Base-by-base conservation (phyloP, 1,284 basidiomycete species). In the Austroboletus novae-zelandiae region DNA sequence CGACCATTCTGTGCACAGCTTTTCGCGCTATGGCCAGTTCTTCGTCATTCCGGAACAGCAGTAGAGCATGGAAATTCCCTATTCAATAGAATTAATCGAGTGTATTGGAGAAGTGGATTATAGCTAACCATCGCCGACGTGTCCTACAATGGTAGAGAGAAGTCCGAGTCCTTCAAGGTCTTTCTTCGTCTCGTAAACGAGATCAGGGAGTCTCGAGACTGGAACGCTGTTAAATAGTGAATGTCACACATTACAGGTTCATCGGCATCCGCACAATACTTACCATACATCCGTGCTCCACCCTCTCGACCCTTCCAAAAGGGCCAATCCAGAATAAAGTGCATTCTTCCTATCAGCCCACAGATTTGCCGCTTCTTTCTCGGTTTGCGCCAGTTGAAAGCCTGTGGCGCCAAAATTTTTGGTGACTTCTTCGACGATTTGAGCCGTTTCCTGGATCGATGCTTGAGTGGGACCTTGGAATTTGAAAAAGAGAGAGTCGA, bases 281-380 rank as follows among this genome's bases (percentile, higher is more conserved):
- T 51, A 91, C 89, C 90, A 92, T 40, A 92, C 89, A 70, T 95
- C 93, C 15, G 93, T 95, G 17, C 82, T 77, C 86, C 89, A 92
- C 2, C 83, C 86, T 50, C 74, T 79, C 2, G 75, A 70, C 6
- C 83, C 84, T 8, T 83, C 81, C n/a, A 81, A 68, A 34, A 88
- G 66, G 46, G 85, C 83, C 60, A 92, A 61, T 2, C 84, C 81
- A 9, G 81, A 77, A 73, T 84, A 91, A 36, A 87, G 74, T 9
- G 88, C 91, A 45, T 89, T 89, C 75, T 97, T 98, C 41, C 95
- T 68, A 50, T 92, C 91, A 44, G 78, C 72, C 94, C 94, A 98
- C 9, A 98, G 70, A 45, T 85, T 82, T 3, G 76, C 75, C 0
- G 90, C 91, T 58, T 93, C 88, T 44, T 80, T 71, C 17, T 87